phyloP scores from a whole-genome alignment of 345 rosid genomes.

The Melaleuca quinquenervia region DNA sequence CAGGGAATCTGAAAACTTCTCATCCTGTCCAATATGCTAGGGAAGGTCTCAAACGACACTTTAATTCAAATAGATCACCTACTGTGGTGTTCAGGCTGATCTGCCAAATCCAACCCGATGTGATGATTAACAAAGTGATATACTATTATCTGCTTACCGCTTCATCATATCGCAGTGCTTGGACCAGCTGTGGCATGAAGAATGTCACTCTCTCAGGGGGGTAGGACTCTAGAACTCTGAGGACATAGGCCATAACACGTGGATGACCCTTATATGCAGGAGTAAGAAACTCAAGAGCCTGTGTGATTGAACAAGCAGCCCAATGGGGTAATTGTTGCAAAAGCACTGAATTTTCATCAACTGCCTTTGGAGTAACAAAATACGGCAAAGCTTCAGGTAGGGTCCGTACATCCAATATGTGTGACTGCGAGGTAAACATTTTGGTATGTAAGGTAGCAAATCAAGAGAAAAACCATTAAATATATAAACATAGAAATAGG shows the following conservation, averaged over 20 bases:
- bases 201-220: constrained; percentile 96
- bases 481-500: background rate
- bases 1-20: background rate
- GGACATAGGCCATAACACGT: constrained; percentile 98
- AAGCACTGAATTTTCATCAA: constrained; percentile 86
- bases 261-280: constrained; percentile 96
- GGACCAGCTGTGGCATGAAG: constrained; percentile 99
- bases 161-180: constrained; percentile 84
- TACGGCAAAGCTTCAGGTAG: constrained; percentile 96
- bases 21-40: background rate
- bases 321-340: constrained; percentile 99
- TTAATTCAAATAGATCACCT: background rate
- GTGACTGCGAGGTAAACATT: constrained; percentile 35
- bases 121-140: background rate
- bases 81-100: background rate
- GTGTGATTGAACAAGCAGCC: constrained; percentile 97
- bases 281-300: constrained; percentile 92
- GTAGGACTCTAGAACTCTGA: constrained; percentile 94
- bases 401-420: constrained; percentile 65
- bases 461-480: background rate
- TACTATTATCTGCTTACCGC: constrained; percentile 32
- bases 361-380: constrained; percentile 90
- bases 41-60: background rate
- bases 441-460: background rate
- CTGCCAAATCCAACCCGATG: background rate